Percentiles rank a stretch among this genome's conserved stretches.
These are phyloP conservation scores for Zizania palustris DNA, from an alignment of 202 grass and related monocot genomes.

Conservation along the genomic window DNA sequence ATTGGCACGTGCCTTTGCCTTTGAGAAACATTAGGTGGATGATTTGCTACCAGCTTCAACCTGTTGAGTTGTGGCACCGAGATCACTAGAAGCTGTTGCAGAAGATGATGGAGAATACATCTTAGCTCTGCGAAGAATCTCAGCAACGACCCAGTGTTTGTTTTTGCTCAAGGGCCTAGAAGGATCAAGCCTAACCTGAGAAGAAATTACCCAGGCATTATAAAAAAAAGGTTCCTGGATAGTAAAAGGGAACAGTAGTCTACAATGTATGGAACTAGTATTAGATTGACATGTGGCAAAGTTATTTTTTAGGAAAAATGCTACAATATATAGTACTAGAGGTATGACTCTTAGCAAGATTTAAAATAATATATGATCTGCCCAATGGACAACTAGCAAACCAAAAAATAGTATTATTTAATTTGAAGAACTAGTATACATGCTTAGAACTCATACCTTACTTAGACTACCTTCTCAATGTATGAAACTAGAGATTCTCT, in stretches of 20 bases:
- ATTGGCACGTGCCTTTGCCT: background rate
- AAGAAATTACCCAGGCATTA: slow-evolving; percentile 9
- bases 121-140: slow-evolving; percentile 83
- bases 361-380: too few species aligned
- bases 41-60: slow-evolving; percentile 29
- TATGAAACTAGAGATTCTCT: too few species aligned
- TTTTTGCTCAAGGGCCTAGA: slow-evolving; percentile 83
- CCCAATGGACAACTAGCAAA: too few species aligned
- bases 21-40: slow-evolving; percentile 14
- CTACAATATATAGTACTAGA: too few species aligned
- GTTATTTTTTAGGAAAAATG: too few species aligned
- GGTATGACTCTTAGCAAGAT: too few species aligned
- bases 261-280: too few species aligned
- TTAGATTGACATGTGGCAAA: too few species aligned
- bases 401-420: too few species aligned
- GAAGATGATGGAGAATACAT: slow-evolving; percentile 55
- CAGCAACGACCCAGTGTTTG: slow-evolving; percentile 75
- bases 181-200: slow-evolving; percentile 77
- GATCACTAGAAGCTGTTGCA: slow-evolving; percentile 28
- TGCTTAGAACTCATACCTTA: too few species aligned
- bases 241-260: background rate
- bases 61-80: slow-evolving; percentile 20
- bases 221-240: background rate
- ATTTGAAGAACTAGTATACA: too few species aligned
- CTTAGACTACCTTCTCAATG: too few species aligned